These are phyloP conservation scores for Neofusicoccum parvum DNA, from an alignment of 2,329 filamentous ascomycete genomes.

Conservation along the genomic window DNA sequence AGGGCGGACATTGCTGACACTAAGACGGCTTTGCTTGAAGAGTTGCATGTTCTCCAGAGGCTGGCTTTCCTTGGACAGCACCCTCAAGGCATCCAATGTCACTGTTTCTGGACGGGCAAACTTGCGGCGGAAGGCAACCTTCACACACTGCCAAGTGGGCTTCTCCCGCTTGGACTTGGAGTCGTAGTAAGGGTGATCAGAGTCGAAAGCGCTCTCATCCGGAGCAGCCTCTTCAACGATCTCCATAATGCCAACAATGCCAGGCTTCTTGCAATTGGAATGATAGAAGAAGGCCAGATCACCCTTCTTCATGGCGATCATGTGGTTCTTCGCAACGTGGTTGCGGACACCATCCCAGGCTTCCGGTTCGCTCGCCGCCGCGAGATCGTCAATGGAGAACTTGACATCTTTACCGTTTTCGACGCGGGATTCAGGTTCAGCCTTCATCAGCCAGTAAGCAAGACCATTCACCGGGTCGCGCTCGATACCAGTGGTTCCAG, in stretches of 20 bases:
- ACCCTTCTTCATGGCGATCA: conserved; percentile 86
- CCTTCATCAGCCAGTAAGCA: conserved; percentile 54
- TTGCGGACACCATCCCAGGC: conserved; percentile 78
- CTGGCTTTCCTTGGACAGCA: conserved; percentile 56
- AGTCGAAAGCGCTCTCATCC: conserved; percentile 75
- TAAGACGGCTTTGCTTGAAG: conserved; percentile 78
- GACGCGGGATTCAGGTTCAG: conserved; percentile 78
- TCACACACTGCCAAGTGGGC: conserved; percentile 85
- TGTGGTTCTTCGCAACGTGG: conserved; percentile 75
- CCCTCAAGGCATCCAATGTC: conserved; percentile 70
- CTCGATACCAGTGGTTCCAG: neutral
- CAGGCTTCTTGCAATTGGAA: conserved; percentile 87
- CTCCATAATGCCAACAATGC: conserved; percentile 85
- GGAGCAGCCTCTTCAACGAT: conserved; percentile 82
- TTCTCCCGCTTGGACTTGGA: conserved; percentile 68
- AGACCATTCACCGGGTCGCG: conserved; percentile 7
- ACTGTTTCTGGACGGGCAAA: conserved; percentile 65
- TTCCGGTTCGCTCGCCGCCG: conserved; percentile 72
- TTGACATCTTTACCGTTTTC: conserved; percentile 87
- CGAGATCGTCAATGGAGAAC: conserved; percentile 92
- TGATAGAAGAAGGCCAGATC: conserved; percentile 98
- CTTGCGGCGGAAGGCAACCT: conserved; percentile 84
- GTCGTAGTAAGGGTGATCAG: conserved; percentile 80
- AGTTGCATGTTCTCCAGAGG: conserved; percentile 77
- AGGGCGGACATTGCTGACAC: conserved; percentile 69